These are phyloP conservation scores for Leccinum broughii DNA, from an alignment of 768 basidiomycete species.

Conservation along the genomic window DNA sequence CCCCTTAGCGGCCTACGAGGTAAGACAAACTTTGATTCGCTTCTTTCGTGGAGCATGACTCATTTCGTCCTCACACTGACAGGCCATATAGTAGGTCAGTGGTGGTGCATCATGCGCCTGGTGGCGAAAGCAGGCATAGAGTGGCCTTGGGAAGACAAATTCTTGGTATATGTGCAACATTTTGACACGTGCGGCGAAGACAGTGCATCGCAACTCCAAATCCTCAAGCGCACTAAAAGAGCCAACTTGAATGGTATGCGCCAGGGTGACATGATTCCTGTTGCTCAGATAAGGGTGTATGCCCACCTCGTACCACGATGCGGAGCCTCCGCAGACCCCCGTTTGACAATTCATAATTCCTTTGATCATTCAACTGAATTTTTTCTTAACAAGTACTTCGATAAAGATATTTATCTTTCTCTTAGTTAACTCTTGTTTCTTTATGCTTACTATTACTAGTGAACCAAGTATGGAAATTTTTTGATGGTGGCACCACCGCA, in stretches of 20 bases:
- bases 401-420: background rate
- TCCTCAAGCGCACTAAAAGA: background rate
- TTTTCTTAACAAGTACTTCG: background rate
- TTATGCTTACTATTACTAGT: background rate
- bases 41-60: background rate
- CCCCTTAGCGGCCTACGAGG: background rate
- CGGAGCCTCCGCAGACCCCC: background rate
- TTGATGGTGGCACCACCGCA: too few relatives aligned
- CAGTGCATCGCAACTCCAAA: background rate
- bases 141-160: background rate
- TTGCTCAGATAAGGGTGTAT: background rate
- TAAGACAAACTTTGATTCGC: background rate
- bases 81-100: background rate
- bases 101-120: background rate
- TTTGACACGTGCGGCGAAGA: background rate
- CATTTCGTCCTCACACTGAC: background rate
- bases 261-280: background rate
- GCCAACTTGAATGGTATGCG: background rate
- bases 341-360: background rate
- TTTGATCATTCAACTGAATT: background rate
- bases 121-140: background rate
- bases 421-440: background rate
- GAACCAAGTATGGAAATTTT: background rate
- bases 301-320: background rate
- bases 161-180: background rate